A percentile compares a stretch with the other conserved stretches of the same genome.
Evolutionary conservation across 306 rosid genomes (phyloP).

Genomic region (Lathyrus oleraceus): DNA sequence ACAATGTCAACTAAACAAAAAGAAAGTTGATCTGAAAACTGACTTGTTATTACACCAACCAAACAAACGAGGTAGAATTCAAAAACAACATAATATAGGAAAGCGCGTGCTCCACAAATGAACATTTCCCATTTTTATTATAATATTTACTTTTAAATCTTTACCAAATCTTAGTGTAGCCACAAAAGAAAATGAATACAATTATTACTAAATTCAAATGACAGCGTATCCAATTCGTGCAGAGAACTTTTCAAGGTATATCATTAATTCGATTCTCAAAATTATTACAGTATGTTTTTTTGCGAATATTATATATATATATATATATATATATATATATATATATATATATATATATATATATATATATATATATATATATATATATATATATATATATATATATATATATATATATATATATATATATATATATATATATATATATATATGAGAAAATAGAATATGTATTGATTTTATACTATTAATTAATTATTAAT

Average conservation of each 20-base stretch:
- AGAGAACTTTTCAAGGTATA: background rate
- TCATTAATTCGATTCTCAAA: background rate
- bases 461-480: no score
- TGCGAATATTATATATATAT: no score
- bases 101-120: constrained; percentile 5
- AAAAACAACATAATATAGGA: background rate
- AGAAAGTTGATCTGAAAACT: background rate
- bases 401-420: no score
- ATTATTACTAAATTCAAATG: background rate
- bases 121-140: background rate
- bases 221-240: background rate
- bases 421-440: no score
- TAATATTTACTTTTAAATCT: background rate
- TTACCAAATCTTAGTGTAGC: background rate
- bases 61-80: constrained; percentile 2
- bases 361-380: no score
- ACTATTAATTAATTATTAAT: no score
- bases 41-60: background rate
- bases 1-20: background rate
- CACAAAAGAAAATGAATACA: background rate
- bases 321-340: no score
- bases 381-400: no score
- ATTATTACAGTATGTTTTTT: no score
- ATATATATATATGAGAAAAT: no score
- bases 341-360: no score